phyloP scores from a whole-genome alignment of 1,139 yeast genomes.

The Candida sanyaensis region DNA sequence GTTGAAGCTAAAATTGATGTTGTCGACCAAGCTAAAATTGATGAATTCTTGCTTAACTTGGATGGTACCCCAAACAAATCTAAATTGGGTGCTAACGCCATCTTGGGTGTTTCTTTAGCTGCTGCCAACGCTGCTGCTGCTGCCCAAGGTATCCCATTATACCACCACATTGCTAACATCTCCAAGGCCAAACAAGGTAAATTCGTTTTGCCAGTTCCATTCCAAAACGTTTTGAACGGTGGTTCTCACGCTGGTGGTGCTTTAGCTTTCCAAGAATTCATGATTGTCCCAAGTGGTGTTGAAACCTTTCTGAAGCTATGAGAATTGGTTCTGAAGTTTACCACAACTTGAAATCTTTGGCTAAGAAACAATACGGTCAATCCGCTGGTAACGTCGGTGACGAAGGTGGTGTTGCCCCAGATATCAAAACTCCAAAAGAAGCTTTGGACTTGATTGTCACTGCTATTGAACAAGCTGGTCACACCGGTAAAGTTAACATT shows the following conservation, averaged over 20 bases:
- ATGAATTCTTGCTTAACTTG: slow-evolving; percentile 71
- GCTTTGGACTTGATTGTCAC: slow-evolving; percentile 88
- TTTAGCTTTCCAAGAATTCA: slow-evolving; percentile 97
- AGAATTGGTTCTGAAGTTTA: slow-evolving; percentile 96
- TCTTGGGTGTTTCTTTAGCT: slow-evolving; percentile 92
- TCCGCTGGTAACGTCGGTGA: slow-evolving; percentile 99
- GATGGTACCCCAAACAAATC: slow-evolving; percentile 96
- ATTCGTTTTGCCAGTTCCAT: slow-evolving; percentile 90
- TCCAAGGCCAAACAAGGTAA: slow-evolving; percentile 59
- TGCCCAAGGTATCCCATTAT: slow-evolving; percentile 82
- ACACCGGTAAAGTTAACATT: slow-evolving; percentile 85
- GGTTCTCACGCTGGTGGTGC: slow-evolving; percentile 99
- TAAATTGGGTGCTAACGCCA: slow-evolving; percentile 94
- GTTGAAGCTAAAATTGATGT: slow-evolving; percentile 73
- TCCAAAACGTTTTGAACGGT: slow-evolving; percentile 97
- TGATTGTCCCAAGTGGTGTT: slow-evolving; percentile 94
- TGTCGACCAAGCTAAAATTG: slow-evolving; percentile 76
- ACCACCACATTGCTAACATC: slow-evolving; percentile 78
- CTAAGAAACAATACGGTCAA: slow-evolving; percentile 92
- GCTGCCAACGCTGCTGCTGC: slow-evolving; percentile 96
- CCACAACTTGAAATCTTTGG: slow-evolving; percentile 87
- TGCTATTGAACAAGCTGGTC: slow-evolving; percentile 90
- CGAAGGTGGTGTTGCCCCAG: slow-evolving; percentile 99
- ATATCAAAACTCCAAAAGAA: slow-evolving; percentile 88
- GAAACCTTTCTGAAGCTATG: slow-evolving; percentile 85